phyloP scores from a whole-genome alignment of 495 filamentous ascomycete genomes.

The Penicillium argentinense region DNA sequence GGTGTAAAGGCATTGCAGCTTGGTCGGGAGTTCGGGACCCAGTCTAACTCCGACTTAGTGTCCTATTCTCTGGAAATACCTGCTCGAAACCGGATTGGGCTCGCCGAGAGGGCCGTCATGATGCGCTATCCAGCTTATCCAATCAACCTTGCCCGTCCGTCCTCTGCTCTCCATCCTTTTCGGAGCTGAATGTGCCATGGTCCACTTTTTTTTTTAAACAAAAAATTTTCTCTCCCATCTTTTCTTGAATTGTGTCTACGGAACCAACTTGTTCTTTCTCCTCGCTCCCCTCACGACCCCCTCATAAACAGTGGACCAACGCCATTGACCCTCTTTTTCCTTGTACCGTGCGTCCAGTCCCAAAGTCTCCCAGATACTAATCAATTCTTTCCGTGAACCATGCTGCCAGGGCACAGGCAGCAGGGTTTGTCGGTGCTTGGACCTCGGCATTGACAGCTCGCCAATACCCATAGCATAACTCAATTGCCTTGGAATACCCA shows the following conservation, averaged over 20 bases:
- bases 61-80: background rate
- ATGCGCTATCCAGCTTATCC: constrained; percentile 6
- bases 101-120: background rate
- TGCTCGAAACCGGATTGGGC: constrained; percentile 10
- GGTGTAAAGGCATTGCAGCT: background rate
- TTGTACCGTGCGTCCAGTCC: background rate
- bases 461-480: background rate
- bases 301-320: constrained; percentile 3
- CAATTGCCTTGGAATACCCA: background rate
- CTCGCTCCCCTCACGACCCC: background rate
- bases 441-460: constrained; percentile 10
- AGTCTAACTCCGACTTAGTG: constrained; percentile 7
- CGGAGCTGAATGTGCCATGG: constrained; percentile 1
- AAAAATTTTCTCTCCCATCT: background rate
- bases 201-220: constrained; percentile 6
- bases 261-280: constrained; percentile 1
- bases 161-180: background rate
- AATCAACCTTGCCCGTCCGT: background rate
- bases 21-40: constrained; percentile 12
- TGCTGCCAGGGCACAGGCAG: constrained; percentile 12
- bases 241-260: background rate
- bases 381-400: too few relatives aligned
- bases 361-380: background rate
- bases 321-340: constrained; percentile 7
- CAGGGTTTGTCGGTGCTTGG: constrained; percentile 3